A percentile compares a stretch with the other conserved stretches of the same genome.
phyloP scores from a whole-genome alignment of 495 filamentous ascomycete genomes.

The Aspergillus baeticus region DNA sequence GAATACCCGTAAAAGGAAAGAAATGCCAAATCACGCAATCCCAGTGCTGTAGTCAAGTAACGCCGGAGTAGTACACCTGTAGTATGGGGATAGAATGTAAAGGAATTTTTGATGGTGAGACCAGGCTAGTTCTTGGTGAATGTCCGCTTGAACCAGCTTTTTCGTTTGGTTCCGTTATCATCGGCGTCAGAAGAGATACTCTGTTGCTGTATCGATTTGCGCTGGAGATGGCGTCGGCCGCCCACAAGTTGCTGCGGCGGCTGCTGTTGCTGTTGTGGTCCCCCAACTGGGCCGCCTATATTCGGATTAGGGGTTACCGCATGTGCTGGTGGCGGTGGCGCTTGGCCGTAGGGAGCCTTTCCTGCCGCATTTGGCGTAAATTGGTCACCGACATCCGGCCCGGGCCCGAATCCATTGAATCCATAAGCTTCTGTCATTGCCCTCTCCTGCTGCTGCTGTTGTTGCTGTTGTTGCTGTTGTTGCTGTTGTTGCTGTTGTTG shows the following conservation, averaged over 20 bases:
- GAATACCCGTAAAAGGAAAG: slow-evolving; percentile 4
- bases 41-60: slow-evolving; percentile 15
- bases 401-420: slow-evolving; percentile 48
- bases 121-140: slow-evolving; percentile 63
- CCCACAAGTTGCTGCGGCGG: slow-evolving; percentile 2
- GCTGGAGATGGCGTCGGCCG: slow-evolving; percentile 29
- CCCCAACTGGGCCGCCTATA: slow-evolving; percentile 25
- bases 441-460: slow-evolving; percentile 43
- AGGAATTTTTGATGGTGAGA: not conserved
- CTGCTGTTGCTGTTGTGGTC: slow-evolving; percentile 27
- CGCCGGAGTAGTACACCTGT: slow-evolving; percentile 24
- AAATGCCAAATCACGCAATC: not conserved
- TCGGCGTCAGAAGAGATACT: slow-evolving; percentile 16
- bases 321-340: slow-evolving; percentile 10
- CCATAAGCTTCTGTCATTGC: slow-evolving; percentile 56
- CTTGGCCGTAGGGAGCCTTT: slow-evolving; percentile 16
- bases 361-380: slow-evolving; percentile 12
- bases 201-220: slow-evolving; percentile 18
- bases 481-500: slow-evolving; percentile 57
- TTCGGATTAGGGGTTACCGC: slow-evolving; percentile 17
- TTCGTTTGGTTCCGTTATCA: slow-evolving; percentile 63
- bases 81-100: too few relatives aligned
- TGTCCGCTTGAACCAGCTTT: slow-evolving; percentile 81
- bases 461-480: slow-evolving; percentile 44
- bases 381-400: slow-evolving; percentile 27